A percentile compares a stretch with the other conserved stretches of the same genome.
Evolutionary conservation across 352 stramenopile species (phyloP).

Genomic region (Pythium utonaiense): DNA sequence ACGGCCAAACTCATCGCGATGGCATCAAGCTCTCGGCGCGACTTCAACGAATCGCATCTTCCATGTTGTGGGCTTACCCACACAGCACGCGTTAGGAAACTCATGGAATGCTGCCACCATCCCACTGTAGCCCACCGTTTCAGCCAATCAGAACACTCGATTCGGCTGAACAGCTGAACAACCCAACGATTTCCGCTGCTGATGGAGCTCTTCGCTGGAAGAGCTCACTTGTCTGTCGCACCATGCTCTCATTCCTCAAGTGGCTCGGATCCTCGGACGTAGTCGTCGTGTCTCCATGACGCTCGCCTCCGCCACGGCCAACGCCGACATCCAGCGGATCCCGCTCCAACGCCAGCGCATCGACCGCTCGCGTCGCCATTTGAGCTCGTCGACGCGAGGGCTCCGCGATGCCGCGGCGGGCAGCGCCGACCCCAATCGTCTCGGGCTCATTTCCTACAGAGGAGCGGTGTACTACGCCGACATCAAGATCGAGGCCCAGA

Average conservation of each 20-base stretch:
- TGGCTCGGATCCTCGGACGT: no score
- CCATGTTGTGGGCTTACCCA: background rate
- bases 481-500: conserved; percentile 37
- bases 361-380: background rate
- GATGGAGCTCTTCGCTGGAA: background rate
- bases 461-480: conserved; percentile 65
- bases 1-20: background rate
- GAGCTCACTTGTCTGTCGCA: background rate
- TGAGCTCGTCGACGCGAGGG: background rate
- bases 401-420: background rate
- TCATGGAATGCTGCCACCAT: background rate
- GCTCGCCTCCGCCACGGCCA: background rate
- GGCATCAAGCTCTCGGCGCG: background rate
- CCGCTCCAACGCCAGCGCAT: conserved; percentile 9
- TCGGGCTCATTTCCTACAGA: conserved; percentile 51
- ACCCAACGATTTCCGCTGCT: background rate
- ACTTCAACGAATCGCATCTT: background rate
- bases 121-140: background rate
- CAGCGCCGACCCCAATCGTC: conserved; percentile 7
- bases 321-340: conserved; percentile 1
- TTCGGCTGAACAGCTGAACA: background rate
- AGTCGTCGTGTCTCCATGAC: background rate
- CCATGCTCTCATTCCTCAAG: background rate
- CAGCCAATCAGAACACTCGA: background rate
- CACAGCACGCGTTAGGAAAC: background rate